These are phyloP conservation scores for Rutstroemia sp. DNA, from an alignment of 2,329 filamentous ascomycete species.

Conservation along the genomic window DNA sequence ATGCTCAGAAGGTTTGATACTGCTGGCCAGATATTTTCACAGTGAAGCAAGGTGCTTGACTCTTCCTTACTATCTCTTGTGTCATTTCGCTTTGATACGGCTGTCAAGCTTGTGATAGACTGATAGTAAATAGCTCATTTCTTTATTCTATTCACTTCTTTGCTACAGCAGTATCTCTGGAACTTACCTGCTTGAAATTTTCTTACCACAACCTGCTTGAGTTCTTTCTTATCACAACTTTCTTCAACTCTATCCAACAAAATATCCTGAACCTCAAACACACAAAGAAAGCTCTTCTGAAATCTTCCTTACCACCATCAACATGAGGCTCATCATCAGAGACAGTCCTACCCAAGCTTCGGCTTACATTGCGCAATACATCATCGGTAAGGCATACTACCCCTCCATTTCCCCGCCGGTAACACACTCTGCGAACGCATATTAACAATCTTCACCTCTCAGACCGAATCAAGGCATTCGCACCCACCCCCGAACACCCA, in stretches of 20 bases:
- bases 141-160: background rate
- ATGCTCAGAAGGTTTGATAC: background rate
- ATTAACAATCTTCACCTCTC: background rate
- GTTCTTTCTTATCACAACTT: too few species aligned
- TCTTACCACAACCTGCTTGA: too few species aligned
- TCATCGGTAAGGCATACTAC: slow-evolving; percentile 49
- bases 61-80: background rate
- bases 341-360: slow-evolving; percentile 63
- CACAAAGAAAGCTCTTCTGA: background rate
- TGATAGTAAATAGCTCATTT: background rate
- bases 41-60: background rate
- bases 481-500: slow-evolving; percentile 62
- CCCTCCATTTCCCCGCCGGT: background rate
- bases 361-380: slow-evolving; percentile 72
- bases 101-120: background rate
- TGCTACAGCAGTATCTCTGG: background rate
- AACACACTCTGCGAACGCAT: background rate
- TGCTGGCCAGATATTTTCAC: background rate
- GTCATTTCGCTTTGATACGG: background rate
- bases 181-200: too few species aligned
- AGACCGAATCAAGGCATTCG: slow-evolving; percentile 73
- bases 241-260: background rate
- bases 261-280: background rate
- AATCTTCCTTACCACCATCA: slow-evolving; percentile 6
- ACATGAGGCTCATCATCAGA: slow-evolving; percentile 77